These are phyloP conservation scores for Solanum neorickii DNA, from an alignment of 257 asterid species.

Conservation along the genomic window DNA sequence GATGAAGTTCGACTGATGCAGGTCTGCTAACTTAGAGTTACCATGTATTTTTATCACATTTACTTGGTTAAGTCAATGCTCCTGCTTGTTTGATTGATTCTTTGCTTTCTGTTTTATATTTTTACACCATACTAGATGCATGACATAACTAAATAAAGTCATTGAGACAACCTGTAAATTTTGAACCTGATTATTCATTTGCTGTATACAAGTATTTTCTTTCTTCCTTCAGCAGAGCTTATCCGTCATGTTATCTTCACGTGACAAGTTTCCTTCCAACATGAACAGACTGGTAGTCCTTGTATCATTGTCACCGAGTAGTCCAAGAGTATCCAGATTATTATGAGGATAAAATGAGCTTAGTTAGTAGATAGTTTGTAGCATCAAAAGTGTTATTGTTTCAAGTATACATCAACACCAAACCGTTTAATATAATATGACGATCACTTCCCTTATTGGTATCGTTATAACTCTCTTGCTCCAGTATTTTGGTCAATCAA, in stretches of 20 bases:
- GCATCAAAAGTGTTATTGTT: not conserved
- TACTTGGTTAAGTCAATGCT: not conserved
- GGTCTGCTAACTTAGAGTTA: slow-evolving; percentile 26
- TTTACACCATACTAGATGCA: not conserved
- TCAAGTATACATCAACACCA: not conserved
- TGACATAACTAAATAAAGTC: not conserved
- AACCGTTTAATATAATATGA: not conserved
- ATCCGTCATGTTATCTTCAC: not conserved
- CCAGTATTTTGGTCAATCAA: not conserved
- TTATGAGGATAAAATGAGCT: not conserved
- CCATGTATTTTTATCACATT: not conserved
- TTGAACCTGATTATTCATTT: not conserved
- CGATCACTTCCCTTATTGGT: not conserved
- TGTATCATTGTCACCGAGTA: not conserved
- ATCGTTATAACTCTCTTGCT: not conserved
- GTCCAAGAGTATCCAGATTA: not conserved
- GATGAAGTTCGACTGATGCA: slow-evolving; percentile 74
- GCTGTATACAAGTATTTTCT: not conserved
- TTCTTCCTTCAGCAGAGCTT: not conserved
- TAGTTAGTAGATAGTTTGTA: not conserved
- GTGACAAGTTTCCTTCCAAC: not conserved
- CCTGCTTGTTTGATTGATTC: not conserved
- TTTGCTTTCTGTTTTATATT: not conserved
- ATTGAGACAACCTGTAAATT: not conserved
- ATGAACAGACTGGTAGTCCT: not conserved